Evolutionary conservation across 2,329 filamentous ascomycete genomes (phyloP), one percentile per base, ranked within the genome.

Genomic region (Chaetomiaceae sp.): DNA sequence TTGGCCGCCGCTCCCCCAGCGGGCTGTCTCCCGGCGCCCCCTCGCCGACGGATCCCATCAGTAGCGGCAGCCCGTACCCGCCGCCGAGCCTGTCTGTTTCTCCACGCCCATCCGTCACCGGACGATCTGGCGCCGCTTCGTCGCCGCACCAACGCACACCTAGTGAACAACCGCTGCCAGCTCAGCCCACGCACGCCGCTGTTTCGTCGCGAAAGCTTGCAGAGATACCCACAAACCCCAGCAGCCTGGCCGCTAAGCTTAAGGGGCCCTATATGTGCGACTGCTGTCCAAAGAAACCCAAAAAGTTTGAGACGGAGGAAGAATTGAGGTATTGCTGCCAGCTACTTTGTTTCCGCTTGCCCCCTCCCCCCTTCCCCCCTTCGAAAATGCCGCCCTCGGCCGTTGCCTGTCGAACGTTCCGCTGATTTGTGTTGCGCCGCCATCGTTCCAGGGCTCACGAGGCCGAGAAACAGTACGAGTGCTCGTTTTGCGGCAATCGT

Each of bases 211-310:
- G 75, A 26, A 77, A 75, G 55, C 60, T 76, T 15, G 65, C 65
- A 0, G 76, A 79, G 26, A 64, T 73, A n/a, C 64, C 71, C 36
- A 76, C 76, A 59, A 62, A 66, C 12, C 57, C 60, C 22, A 51
- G 59, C 34, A 63, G 60, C 29, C 61, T 65, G 10, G 65, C 63
- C 3, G 63, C 71, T n/a, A 76, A 76, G 57, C 64, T 78, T 20
- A 73, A 76, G 47, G 73, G 68, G 1, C 74, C 75, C 36, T 72
- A 69, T 54, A 78, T 95, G 68, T 97, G 90, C 68, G 88, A 95
- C 60, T 97, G 91, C 65, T 97, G 90, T 67, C 90, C 89, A 0
- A 96, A 96, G 68, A 96, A 96, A 68, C 90, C 90, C 1, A 95
- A 94, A 67, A 95, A 94, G 61, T 96, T 96, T 60, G 88, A 94